Evolutionary conservation across 495 filamentous ascomycete species (phyloP), one percentile per base, ranked within the genome.

Genomic region (Lophiotrema nucula): DNA sequence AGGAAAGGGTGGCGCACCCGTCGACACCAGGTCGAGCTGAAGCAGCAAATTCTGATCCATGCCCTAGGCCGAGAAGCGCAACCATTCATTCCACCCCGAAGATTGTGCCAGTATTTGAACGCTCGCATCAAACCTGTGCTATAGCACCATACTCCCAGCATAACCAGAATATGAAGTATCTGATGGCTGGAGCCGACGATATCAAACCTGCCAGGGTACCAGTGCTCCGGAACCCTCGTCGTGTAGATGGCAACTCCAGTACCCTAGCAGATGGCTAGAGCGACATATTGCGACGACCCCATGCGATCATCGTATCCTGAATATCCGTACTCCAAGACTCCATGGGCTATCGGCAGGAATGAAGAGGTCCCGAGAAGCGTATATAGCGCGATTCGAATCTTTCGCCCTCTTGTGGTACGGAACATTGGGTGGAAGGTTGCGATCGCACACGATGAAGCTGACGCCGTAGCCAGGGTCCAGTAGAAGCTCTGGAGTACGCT

Each of bases 121-220:
- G 39, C 53, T 23, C 27, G n/a, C 28, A 59, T 8, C 16, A 66
- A 23, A 4, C 64, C 53, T 8, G 41, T 21, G 10, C 11, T 1
- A 49, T 60, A 37, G 25, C 33, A 37, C 8, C 44, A 28, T 10
- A 51, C 45, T 13, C 28, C 55, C n/a, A 37, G 50, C 6, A 66
- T 48, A 1, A 62, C 63, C 45, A 63, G 28, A 24, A 53, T 3
- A 46, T 63, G 58, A 51, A 66, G 31, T 10, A 58, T 63, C 23
- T 66, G 53, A 51, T 63, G 53, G 35, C 53, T 58, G 15, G 58
- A 47, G 0, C 39, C 53, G 15, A 46, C 28, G 22, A 63, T 58
- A 41, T 63, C 58, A 28, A 63, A 66, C 5, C 24, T 28, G 23
- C 28, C 42, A 16, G 58, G 59, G 42, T 31, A 56, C 42, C 53